Percentiles rank a stretch among this genome's conserved stretches.
Evolutionary conservation across 2,329 filamentous ascomycete genomes (phyloP).

Genomic region (Aspergillus uvarum): DNA sequence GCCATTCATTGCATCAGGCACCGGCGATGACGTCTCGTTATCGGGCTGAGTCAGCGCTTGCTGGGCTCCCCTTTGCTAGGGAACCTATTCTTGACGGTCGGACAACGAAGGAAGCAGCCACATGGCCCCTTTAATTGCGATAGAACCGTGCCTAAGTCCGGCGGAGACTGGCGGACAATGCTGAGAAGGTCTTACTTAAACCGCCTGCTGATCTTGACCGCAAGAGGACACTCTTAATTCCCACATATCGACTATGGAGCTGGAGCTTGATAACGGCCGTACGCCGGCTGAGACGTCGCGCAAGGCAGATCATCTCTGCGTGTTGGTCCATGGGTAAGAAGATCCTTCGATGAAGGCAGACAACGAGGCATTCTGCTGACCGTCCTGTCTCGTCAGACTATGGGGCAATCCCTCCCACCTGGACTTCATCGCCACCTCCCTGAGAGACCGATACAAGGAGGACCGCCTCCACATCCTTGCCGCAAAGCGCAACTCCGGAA

Average conservation of each 20-base stretch:
- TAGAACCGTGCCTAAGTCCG: not conserved
- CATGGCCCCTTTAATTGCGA: not conserved
- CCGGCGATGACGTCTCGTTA: constrained; percentile 3
- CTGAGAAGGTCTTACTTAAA: not conserved
- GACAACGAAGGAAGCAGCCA: constrained; percentile 1
- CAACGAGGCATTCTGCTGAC: not conserved
- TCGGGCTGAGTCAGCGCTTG: constrained; percentile 4
- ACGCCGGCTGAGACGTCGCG: constrained; percentile 7
- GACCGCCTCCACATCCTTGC: constrained; percentile 57
- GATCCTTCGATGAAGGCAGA: not conserved
- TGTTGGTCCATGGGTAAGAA: constrained; percentile 61
- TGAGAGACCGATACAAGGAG: constrained; percentile 51
- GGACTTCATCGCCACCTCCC: constrained; percentile 52
- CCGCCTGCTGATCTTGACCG: not conserved
- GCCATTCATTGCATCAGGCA: not conserved
- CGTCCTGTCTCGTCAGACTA: constrained; percentile 41
- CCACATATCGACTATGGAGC: not conserved
- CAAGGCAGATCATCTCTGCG: constrained; percentile 56
- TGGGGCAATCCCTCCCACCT: constrained; percentile 64
- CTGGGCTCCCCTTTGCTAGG: not conserved
- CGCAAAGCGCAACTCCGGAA: constrained; percentile 57
- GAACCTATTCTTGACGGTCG: not conserved
- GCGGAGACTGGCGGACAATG: not conserved
- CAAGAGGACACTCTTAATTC: not conserved
- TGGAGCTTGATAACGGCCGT: constrained; percentile 7